Percentiles rank a stretch among this genome's conserved stretches.
Conservation (phyloP, 2,329 filamentous ascomycete species). For the Paraconiothyrium brasiliense region DNA sequence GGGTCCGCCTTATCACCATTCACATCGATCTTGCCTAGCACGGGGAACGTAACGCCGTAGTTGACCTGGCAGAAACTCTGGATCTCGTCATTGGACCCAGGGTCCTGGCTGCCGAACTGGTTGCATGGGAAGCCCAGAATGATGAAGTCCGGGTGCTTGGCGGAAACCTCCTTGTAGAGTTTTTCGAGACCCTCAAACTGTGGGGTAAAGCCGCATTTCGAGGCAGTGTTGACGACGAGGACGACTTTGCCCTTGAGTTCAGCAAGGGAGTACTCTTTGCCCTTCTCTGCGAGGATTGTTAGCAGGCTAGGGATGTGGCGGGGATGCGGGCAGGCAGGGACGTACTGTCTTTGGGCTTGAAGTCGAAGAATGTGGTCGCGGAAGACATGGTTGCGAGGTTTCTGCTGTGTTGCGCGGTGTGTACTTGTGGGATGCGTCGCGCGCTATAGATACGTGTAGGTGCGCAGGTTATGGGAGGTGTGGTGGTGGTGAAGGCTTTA, state of each 20-base stretch:
- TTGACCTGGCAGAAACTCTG: conserved; percentile 84
- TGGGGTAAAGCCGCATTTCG: conserved; percentile 98
- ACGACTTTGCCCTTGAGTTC: conserved; percentile 90
- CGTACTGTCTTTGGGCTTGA: conserved; percentile 83
- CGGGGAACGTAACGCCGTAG: conserved; percentile 92
- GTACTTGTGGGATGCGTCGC: background rate
- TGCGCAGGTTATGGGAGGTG: conserved; percentile 2
- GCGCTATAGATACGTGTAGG: background rate
- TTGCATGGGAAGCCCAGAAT: conserved; percentile 98
- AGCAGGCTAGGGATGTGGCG: background rate
- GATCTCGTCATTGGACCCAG: conserved; percentile 73
- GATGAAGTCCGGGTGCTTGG: conserved; percentile 77
- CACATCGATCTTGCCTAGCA: conserved; percentile 87
- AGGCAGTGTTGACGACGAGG: conserved; percentile 96
- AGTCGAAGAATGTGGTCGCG: conserved; percentile 80
- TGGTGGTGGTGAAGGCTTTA: conserved; percentile 10
- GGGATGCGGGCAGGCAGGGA: conserved; percentile 30
- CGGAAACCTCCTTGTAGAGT: conserved; percentile 81
- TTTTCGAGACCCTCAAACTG: conserved; percentile 92
- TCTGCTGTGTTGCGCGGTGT: conserved; percentile 6
- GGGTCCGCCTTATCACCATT: conserved; percentile 86
- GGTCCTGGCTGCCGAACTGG: conserved; percentile 93
- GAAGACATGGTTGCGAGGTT: conserved; percentile 67
- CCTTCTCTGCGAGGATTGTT: conserved; percentile 68
- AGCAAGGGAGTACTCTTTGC: conserved; percentile 73